A percentile compares a stretch with the other conserved stretches of the same genome.
Evolutionary conservation across 1,139 yeast genomes (phyloP).

Genomic region (Tardiomyces blankii): DNA sequence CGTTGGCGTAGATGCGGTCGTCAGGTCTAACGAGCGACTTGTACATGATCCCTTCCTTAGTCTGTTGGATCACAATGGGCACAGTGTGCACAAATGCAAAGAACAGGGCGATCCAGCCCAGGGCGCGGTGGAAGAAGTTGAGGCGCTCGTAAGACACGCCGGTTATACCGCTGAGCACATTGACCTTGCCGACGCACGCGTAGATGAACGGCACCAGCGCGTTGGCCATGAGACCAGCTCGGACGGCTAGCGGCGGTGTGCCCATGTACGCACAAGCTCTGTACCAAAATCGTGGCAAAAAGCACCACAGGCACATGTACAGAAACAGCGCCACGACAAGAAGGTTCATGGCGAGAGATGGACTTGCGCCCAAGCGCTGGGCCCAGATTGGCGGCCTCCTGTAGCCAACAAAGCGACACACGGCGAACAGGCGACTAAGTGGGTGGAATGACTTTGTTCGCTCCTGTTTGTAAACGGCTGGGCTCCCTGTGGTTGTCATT

Average conservation of each 20-base stretch:
- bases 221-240: background rate
- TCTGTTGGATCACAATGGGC: conserved; percentile 30
- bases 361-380: conserved; percentile 39
- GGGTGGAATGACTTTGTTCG: conserved; percentile 4
- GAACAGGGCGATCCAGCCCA: conserved; percentile 41
- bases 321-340: conserved; percentile 32
- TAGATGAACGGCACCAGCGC: background rate
- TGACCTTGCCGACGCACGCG: background rate
- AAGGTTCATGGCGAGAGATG: conserved; percentile 38
- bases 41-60: background rate
- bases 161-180: background rate
- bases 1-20: conserved; percentile 19
- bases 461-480: no score
- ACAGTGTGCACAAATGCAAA: conserved; percentile 43
- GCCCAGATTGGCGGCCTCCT: conserved; percentile 33
- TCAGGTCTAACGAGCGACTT: conserved; percentile 9
- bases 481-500: no score
- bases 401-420: conserved; percentile 39
- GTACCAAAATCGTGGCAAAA: conserved; percentile 44
- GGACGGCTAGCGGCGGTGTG: conserved; percentile 16
- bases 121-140: conserved; percentile 39
- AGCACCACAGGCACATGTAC: conserved; percentile 37
- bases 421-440: conserved; percentile 20
- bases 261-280: conserved; percentile 49
- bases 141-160: background rate